phyloP scores from a whole-genome alignment of 1,284 basidiomycete genomes.

The Moniliella sp. region DNA sequence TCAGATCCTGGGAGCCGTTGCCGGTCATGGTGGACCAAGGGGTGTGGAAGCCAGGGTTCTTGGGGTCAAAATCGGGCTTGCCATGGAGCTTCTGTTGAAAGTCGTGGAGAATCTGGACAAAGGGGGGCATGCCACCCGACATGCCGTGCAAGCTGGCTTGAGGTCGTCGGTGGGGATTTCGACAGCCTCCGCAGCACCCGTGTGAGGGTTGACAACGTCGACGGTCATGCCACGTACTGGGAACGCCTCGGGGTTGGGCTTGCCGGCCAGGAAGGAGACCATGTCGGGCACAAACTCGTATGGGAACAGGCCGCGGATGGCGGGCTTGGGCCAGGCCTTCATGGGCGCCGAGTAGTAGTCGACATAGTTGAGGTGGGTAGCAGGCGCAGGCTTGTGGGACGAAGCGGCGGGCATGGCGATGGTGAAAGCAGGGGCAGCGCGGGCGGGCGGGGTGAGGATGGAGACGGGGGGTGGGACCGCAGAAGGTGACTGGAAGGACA shows the following conservation, averaged over 20 bases:
- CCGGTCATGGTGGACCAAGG: slow-evolving; percentile 56
- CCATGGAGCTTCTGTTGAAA: slow-evolving; percentile 44
- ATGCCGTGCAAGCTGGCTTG: slow-evolving; percentile 38
- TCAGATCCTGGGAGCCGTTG: slow-evolving; percentile 61
- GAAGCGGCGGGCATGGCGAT: too few relatives aligned
- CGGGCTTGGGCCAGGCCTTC: slow-evolving; percentile 3
- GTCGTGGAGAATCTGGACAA: slow-evolving; percentile 45
- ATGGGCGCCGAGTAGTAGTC: background rate
- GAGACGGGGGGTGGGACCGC: too few relatives aligned
- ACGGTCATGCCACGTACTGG: slow-evolving; percentile 56
- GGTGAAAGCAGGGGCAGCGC: too few relatives aligned
- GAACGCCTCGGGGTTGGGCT: slow-evolving; percentile 69
- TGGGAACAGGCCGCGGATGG: slow-evolving; percentile 47
- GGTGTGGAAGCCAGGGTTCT: slow-evolving; percentile 5
- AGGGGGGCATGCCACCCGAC: slow-evolving; percentile 47
- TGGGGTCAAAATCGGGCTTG: slow-evolving; percentile 37
- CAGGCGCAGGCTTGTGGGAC: too few relatives aligned
- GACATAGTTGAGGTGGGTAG: background rate
- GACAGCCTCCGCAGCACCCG: slow-evolving; percentile 7
- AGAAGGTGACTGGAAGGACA: too few relatives aligned
- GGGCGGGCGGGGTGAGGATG: too few relatives aligned
- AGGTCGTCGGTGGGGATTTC: slow-evolving; percentile 28
- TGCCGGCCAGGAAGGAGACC: slow-evolving; percentile 51
- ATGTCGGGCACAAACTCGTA: slow-evolving; percentile 56
- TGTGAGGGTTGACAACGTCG: slow-evolving; percentile 5